phyloP scores from a whole-genome alignment of 2,329 filamentous ascomycete genomes.

The Incumbomyces delicatus region DNA sequence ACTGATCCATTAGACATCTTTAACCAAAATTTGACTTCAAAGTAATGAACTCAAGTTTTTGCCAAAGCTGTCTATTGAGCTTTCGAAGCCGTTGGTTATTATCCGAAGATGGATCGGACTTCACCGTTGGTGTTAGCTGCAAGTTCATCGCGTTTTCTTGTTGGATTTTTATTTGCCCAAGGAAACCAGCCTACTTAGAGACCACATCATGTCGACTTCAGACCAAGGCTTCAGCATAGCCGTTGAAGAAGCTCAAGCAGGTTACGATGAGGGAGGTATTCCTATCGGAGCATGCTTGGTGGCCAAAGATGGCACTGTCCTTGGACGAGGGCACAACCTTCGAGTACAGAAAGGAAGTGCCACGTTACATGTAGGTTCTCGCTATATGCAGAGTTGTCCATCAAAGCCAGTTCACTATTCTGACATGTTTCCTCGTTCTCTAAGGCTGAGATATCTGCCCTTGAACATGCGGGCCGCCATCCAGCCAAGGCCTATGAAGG shows the following conservation, averaged over 20 bases:
- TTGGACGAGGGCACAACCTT: slow-evolving; percentile 67
- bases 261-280: slow-evolving; percentile 48
- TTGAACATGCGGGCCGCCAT: slow-evolving; percentile 63
- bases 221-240: slow-evolving; percentile 48
- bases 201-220: slow-evolving; percentile 21
- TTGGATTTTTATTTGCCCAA: not conserved
- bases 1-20: no score
- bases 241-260: slow-evolving; percentile 47
- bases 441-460: slow-evolving; percentile 65
- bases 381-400: not conserved
- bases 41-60: no score
- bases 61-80: no score
- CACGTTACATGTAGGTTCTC: slow-evolving; percentile 55
- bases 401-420: not conserved
- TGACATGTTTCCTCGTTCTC: not conserved
- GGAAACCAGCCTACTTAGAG: not conserved
- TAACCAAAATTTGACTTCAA: no score
- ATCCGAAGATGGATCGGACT: no score
- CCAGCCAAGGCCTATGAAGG: slow-evolving; percentile 59
- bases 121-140: not conserved
- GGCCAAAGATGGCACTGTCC: slow-evolving; percentile 57
- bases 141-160: no score
- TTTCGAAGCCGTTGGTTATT: no score
- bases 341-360: slow-evolving; percentile 62
- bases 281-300: slow-evolving; percentile 54